phyloP scores from a whole-genome alignment of 2,329 filamentous ascomycete species.

The Aspergillus nomiae region DNA sequence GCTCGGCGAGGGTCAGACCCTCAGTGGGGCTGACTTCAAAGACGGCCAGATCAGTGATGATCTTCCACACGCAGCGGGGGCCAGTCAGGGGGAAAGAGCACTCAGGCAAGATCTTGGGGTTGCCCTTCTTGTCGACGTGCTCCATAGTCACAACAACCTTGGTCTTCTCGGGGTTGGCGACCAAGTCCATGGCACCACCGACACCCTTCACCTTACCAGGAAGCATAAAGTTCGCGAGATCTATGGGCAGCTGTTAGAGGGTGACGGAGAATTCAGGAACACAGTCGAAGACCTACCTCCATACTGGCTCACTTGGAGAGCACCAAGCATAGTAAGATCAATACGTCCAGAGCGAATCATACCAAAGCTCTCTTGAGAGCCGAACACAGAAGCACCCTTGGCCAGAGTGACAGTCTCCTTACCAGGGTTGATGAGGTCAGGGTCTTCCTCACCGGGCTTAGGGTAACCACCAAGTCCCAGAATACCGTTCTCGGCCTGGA shows the following conservation, averaged over 20 bases:
- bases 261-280: not conserved
- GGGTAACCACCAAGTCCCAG: slow-evolving; percentile 82
- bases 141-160: slow-evolving; percentile 74
- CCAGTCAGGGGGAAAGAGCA: slow-evolving; percentile 69
- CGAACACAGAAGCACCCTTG: slow-evolving; percentile 74
- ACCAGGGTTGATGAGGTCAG: slow-evolving; percentile 82
- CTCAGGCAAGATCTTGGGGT: slow-evolving; percentile 63
- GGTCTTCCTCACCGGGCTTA: slow-evolving; percentile 66
- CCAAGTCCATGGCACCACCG: slow-evolving; percentile 77
- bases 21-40: slow-evolving; percentile 72
- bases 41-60: slow-evolving; percentile 72
- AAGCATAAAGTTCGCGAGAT: slow-evolving; percentile 89
- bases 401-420: slow-evolving; percentile 84
- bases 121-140: slow-evolving; percentile 70
- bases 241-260: slow-evolving; percentile 35
- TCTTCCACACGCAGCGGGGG: slow-evolving; percentile 66
- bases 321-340: slow-evolving; percentile 80
- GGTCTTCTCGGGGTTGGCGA: slow-evolving; percentile 70
- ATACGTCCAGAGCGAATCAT: slow-evolving; percentile 88
- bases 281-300: slow-evolving; percentile 47
- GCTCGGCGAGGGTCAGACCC: slow-evolving; percentile 59
- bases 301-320: slow-evolving; percentile 75
- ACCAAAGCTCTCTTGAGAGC: slow-evolving; percentile 78
- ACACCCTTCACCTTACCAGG: slow-evolving; percentile 85
- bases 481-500: slow-evolving; percentile 86